Evolutionary conservation across 2,329 filamentous ascomycete genomes (phyloP).

Genomic region (Sporothrix pallida): DNA sequence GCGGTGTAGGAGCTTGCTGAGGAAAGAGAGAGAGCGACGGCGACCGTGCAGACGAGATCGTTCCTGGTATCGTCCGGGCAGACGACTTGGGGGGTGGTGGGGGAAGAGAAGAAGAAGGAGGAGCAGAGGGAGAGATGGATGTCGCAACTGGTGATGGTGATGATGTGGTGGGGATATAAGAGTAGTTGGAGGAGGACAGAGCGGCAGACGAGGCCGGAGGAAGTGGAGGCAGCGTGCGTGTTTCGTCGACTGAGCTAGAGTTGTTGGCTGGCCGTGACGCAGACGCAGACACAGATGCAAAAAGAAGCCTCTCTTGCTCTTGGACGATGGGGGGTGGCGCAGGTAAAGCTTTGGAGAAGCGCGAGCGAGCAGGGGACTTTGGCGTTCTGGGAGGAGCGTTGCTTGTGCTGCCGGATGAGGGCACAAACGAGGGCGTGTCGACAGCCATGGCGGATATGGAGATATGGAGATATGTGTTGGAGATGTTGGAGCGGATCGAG

Average conservation of each 20-base stretch:
- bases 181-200: conserved; percentile 17
- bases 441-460: conserved; percentile 23
- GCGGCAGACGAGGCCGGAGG: conserved; percentile 30
- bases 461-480: too few relatives aligned
- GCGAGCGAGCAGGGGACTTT: conserved; percentile 54
- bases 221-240: conserved; percentile 28
- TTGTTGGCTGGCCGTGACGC: neutral
- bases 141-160: neutral
- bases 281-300: conserved; percentile 6
- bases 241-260: neutral
- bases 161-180: conserved; percentile 25
- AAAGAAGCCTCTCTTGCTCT: conserved; percentile 23
- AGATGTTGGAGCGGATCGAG: conserved; percentile 7
- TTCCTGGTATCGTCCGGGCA: conserved; percentile 24
- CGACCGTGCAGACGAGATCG: conserved; percentile 23
- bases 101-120: neutral
- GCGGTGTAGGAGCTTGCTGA: conserved; percentile 5
- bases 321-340: conserved; percentile 47
- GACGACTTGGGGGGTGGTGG: conserved; percentile 30
- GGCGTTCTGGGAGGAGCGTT: conserved; percentile 33
- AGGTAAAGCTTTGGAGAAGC: conserved; percentile 65
- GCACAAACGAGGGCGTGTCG: conserved; percentile 7
- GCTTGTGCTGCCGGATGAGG: conserved; percentile 25
- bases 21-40: conserved; percentile 27
- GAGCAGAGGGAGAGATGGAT: neutral